These are phyloP conservation scores for Trypanosoma grayi DNA, from an alignment of 208 protist genomes.

Conservation along the genomic window DNA sequence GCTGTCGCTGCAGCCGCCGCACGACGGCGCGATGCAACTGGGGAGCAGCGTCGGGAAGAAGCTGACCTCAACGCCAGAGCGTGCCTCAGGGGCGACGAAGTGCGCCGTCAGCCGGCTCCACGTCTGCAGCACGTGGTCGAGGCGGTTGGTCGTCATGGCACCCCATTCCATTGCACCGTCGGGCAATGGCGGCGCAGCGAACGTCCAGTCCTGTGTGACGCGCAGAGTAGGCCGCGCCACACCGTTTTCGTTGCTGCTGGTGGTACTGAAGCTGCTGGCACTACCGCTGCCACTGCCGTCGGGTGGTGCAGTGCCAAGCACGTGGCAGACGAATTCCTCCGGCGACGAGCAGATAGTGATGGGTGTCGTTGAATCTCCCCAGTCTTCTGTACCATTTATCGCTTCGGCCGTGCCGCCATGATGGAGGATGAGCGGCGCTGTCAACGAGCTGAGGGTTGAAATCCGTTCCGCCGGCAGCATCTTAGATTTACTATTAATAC, in stretches of 20 bases:
- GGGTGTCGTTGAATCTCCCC: not conserved
- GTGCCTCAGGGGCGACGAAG: not conserved
- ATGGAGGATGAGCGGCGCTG: constrained; percentile 5
- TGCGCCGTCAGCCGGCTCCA: constrained; percentile 16
- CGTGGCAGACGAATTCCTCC: not conserved
- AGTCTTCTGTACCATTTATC: not conserved
- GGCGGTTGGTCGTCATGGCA: constrained; percentile 11
- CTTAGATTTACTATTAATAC: too few relatives aligned
- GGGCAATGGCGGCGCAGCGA: constrained; percentile 5
- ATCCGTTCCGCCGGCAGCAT: too few relatives aligned
- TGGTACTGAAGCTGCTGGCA: too few relatives aligned
- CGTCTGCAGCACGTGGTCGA: constrained; percentile 19
- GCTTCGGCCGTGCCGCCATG: not conserved
- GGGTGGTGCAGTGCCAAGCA: not conserved
- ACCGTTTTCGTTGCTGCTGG: not conserved
- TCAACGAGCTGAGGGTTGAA: constrained; percentile 3
- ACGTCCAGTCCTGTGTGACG: constrained; percentile 16
- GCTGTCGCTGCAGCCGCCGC: not conserved
- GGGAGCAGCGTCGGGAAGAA: constrained; percentile 23
- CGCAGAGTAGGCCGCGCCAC: not conserved
- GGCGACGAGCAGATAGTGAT: not conserved
- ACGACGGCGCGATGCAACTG: not conserved
- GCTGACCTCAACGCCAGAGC: not conserved
- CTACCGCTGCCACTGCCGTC: not conserved
- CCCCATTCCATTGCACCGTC: not conserved